Evolutionary conservation across 2,329 filamentous ascomycete genomes (phyloP), one percentile per base, ranked within the genome.

Genomic region (Cladosporium sp.): DNA sequence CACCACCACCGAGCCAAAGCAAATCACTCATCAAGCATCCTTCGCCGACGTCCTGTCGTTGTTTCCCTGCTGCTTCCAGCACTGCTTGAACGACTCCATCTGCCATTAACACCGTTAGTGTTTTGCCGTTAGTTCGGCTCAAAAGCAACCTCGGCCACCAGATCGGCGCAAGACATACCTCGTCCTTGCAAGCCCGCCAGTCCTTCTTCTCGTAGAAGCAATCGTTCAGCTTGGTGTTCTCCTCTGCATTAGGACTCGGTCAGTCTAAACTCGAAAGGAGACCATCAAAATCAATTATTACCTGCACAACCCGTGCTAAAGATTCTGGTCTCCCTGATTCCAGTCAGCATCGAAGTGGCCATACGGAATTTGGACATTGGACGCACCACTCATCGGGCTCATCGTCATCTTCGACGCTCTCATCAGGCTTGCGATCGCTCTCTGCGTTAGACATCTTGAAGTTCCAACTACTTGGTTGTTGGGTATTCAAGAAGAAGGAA

Each of bases 121-220:
- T 1, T 46, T 46, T 16, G 16, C 12, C 11, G 5, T 18, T 40
- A 2, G 14, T 21, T 10, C n/a, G n/a, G n/a, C n/a, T 21, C 40
- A 8, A 46, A 46, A 23, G 10, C 40, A 21, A 46, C 40, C 40
- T 46, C 40, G 40, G 40, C n/a, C 40, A 23, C n/a, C 40, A 10
- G 40, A 46, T 46, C 40, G 40, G 40, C 40, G 21, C 49, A 14
- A 23, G 14, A 81, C 90, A 82, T 78, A 96, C 94, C 87, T 98
- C 94, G 70, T 88, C 84, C 75, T 91, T 91, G 80, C 95, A 99
- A 66, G 85, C 84, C 72, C 95, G 85, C 94, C 95, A 99, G 77
- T 99, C 95, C 77, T 93, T 97, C 84, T 93, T 97, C 64, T 94
- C 92, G 75, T 88, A 97, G 78, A 96, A 97, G 80, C 95, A 99